Conservation (phyloP, 164 flowering plant genomes). For the Echeveria elegans region DNA sequence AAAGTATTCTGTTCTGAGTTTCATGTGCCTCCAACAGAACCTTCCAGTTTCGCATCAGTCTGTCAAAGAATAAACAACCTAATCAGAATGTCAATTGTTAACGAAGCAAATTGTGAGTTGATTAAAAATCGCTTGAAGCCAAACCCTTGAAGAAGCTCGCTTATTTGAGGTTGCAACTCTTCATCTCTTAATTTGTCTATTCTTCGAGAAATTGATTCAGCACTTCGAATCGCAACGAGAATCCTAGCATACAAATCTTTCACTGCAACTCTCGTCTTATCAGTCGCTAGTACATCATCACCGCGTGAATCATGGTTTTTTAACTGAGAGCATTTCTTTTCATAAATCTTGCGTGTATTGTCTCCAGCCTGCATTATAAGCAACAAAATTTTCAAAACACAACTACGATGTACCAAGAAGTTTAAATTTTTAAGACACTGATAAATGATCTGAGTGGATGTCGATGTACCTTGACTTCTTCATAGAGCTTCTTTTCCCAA, state of each 20-base stretch:
- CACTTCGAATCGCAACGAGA: slow-evolving; percentile 73
- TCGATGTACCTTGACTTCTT: slow-evolving; percentile 82
- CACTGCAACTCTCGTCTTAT: slow-evolving; percentile 74
- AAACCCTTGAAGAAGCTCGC: slow-evolving; percentile 84
- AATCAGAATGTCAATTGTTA: too few species aligned
- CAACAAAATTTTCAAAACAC: neutral
- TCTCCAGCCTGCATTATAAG: slow-evolving; percentile 59
- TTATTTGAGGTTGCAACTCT: slow-evolving; percentile 68
- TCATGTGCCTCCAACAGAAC: slow-evolving; percentile 78
- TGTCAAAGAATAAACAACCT: slow-evolving; percentile 26
- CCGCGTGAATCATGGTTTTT: slow-evolving; percentile 59
- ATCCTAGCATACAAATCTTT: slow-evolving; percentile 81
- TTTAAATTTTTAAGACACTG: slow-evolving; percentile 9
- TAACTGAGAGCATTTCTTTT: slow-evolving; percentile 57
- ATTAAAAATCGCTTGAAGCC: slow-evolving; percentile 14
- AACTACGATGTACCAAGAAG: neutral
- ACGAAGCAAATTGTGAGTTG: neutral
- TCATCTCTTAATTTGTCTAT: slow-evolving; percentile 81
- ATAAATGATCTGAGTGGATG: neutral
- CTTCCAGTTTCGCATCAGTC: slow-evolving; percentile 62
- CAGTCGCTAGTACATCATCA: slow-evolving; percentile 41
- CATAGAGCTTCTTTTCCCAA: slow-evolving; percentile 96
- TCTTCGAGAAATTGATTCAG: slow-evolving; percentile 70
- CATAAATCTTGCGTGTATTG: slow-evolving; percentile 52
- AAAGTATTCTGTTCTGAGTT: slow-evolving; percentile 68